phyloP scores from a whole-genome alignment of 768 basidiomycete genomes.

The Mycena maculata region DNA sequence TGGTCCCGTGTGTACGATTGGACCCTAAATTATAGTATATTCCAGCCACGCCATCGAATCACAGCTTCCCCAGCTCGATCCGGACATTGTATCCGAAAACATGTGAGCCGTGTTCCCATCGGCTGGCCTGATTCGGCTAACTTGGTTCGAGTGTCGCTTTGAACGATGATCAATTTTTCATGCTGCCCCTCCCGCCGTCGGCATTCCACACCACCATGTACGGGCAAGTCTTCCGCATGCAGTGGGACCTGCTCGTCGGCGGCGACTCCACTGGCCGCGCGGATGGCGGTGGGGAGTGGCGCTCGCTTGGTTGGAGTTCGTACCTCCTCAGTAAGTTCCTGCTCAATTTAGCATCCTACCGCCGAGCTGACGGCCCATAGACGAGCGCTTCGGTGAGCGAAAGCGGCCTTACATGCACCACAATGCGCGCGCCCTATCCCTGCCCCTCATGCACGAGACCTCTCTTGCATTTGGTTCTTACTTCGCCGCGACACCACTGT shows the following conservation, averaged over 20 bases:
- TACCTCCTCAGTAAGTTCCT: slow-evolving; percentile 46
- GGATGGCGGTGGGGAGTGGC: slow-evolving; percentile 50
- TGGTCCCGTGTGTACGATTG: background rate
- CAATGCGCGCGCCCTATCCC: slow-evolving; percentile 50
- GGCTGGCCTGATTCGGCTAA: background rate
- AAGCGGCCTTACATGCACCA: slow-evolving; percentile 54
- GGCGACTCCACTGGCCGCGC: slow-evolving; percentile 35
- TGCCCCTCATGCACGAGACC: slow-evolving; percentile 48
- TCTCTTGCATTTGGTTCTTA: slow-evolving; percentile 44
- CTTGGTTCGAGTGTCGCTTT: slow-evolving; percentile 37
- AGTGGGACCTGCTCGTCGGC: slow-evolving; percentile 45
- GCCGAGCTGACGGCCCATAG: slow-evolving; percentile 7
- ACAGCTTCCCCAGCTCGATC: slow-evolving; percentile 45
- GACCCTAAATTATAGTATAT: background rate
- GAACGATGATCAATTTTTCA: slow-evolving; percentile 58
- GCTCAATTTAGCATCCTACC: background rate
- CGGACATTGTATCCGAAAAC: slow-evolving; percentile 43
- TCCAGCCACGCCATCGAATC: slow-evolving; percentile 50
- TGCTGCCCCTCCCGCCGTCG: slow-evolving; percentile 41
- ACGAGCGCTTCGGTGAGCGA: slow-evolving; percentile 51
- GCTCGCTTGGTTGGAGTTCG: slow-evolving; percentile 49
- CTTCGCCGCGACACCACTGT: slow-evolving; percentile 44
- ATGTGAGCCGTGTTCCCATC: slow-evolving; percentile 25
- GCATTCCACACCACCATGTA: slow-evolving; percentile 50
- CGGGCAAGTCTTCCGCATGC: slow-evolving; percentile 52